Evolutionary conservation across 2,329 filamentous ascomycete species (phyloP), one percentile per base, ranked within the genome.

Genomic region (Periconia macrospinosa): DNA sequence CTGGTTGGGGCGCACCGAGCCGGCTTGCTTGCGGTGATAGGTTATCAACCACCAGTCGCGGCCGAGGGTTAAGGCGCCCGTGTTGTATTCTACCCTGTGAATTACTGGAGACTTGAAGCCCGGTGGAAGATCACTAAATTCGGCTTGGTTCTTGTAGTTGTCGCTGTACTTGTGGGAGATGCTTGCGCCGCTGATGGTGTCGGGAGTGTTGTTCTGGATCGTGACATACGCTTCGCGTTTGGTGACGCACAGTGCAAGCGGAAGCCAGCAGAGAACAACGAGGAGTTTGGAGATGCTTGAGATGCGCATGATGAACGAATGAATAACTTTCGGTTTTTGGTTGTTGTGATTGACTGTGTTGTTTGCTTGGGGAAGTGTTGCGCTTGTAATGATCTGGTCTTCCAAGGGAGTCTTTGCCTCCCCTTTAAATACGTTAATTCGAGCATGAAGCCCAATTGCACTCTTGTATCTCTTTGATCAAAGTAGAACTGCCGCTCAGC

Each of bases 161-260:
- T 56, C 50, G 37, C 50, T 53, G 40, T 56, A 56, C 44, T 53
- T 56, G 43, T 56, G 50, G 27, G 54, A 45, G 37, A 56, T 41
- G 47, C 50, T 41, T 18, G 45, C 44, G 54, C 44, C 54, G 37
- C 27, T 50, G 23, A 56, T 50, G 15, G 41, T 33, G 50, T 56
- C 46, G 30, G 54, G 50, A 6, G 54, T 56, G 47, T 56, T 53
- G 50, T 56, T 56, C 35, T 56, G 47, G 40, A 56, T 53, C 30
- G 49, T 53, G 40, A 56, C 47, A 15, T 40, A 33, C 10, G 54
- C 54, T n/a, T 19, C 46, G 47, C 43, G 46, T 45, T 56, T 56
- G 47, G 42, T 41, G 46, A 53, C 14, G 47, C 46, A 53, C 7
- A 50, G 42, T n/a, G 41, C 54, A 2, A 42, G 13, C 17, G 41